phyloP scores from a whole-genome alignment of 2,329 filamentous ascomycete species.

The Colletotrichum sp. region DNA sequence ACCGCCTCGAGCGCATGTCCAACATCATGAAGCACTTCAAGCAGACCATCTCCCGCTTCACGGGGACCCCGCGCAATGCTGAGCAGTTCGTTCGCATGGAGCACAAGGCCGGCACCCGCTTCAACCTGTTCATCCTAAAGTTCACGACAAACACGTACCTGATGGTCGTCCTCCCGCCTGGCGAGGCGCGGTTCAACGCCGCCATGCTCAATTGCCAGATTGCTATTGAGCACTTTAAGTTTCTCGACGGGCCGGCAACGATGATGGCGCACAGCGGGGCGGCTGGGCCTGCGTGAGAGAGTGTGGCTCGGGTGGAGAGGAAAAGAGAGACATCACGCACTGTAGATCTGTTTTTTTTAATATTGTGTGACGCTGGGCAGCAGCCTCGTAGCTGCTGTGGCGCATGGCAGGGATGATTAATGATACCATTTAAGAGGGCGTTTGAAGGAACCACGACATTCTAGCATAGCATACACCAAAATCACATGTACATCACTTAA shows the following conservation, averaged over 20 bases:
- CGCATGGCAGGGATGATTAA: conserved; percentile 19
- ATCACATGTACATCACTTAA: background rate
- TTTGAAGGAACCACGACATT: background rate
- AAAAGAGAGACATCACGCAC: background rate
- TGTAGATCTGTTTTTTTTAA: background rate
- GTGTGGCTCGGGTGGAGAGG: background rate
- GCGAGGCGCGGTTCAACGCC: conserved; percentile 89
- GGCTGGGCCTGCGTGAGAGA: background rate
- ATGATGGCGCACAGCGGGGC: conserved; percentile 20
- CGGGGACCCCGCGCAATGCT: conserved; percentile 78
- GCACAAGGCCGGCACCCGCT: conserved; percentile 76
- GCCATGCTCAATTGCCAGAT: conserved; percentile 90
- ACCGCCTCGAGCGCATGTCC: conserved; percentile 91
- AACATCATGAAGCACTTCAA: conserved; percentile 99
- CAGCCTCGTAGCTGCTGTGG: background rate
- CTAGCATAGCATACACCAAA: background rate
- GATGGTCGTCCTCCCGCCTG: conserved; percentile 87
- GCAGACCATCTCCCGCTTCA: conserved; percentile 79
- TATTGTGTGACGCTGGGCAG: background rate
- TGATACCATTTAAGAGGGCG: conserved; percentile 21
- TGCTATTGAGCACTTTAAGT: conserved; percentile 81
- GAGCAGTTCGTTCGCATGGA: conserved; percentile 84
- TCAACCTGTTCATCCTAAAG: conserved; percentile 93
- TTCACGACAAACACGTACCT: conserved; percentile 98
- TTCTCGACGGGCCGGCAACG: conserved; percentile 57